phyloP scores from a whole-genome alignment of 31 red algal genomes.

The Endocladia muricata region DNA sequence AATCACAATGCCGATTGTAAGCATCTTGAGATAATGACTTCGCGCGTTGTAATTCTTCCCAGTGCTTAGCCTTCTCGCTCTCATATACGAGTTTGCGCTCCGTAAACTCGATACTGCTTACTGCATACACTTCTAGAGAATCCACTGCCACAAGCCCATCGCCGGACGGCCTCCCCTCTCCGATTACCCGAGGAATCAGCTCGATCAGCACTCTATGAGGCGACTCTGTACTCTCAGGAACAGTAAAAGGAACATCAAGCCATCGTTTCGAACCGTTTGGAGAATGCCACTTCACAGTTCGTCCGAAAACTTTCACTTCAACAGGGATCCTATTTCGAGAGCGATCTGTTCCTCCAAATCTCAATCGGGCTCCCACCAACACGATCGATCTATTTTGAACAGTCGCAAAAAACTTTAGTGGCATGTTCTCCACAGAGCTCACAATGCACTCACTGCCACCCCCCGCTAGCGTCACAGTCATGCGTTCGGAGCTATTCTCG shows the following conservation, averaged over 20 bases:
- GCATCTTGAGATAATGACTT: conserved; percentile 8
- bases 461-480: conserved; percentile 51
- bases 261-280: conserved; percentile 68
- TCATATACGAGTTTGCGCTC: conserved; percentile 62
- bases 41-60: conserved; percentile 30
- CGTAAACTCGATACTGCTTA: conserved; percentile 74
- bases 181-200: conserved; percentile 34
- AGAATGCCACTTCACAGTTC: conserved; percentile 37
- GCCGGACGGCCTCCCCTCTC: conserved; percentile 17
- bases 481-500: conserved; percentile 19
- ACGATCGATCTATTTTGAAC: conserved; percentile 49
- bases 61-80: conserved; percentile 32
- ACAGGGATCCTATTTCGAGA: conserved; percentile 64
- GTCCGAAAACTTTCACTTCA: conserved; percentile 66
- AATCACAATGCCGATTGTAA: background rate
- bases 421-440: conserved; percentile 43
- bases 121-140: conserved; percentile 72
- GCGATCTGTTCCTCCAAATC: conserved; percentile 73
- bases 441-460: conserved; percentile 63
- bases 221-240: conserved; percentile 70
- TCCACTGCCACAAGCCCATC: conserved; percentile 76
- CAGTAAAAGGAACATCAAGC: conserved; percentile 73
- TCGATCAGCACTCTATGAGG: conserved; percentile 62
- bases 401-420: conserved; percentile 41
- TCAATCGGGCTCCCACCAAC: conserved; percentile 65